Conservation (phyloP, 345 rosid genomes). For the Eucalyptus cladocalyx region DNA sequence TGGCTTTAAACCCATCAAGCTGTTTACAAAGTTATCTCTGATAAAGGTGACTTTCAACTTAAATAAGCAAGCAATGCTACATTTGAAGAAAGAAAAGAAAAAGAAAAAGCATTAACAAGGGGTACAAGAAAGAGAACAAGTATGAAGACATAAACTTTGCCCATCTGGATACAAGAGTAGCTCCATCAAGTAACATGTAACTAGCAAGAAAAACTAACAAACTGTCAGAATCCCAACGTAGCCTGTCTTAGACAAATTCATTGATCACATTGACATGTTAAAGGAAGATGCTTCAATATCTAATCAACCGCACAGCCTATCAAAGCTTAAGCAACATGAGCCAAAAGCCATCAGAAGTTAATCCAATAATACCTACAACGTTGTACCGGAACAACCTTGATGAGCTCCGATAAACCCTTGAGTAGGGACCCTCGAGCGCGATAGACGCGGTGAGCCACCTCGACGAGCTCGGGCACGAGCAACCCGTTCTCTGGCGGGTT, state of each 20-base stretch:
- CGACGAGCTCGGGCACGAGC: constrained; percentile 58
- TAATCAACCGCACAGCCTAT: background rate
- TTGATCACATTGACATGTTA: background rate
- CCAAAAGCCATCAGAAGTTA: background rate
- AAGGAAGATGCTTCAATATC: background rate
- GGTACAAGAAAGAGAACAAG: background rate
- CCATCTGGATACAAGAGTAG: background rate
- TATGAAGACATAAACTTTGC: background rate
- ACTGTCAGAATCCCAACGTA: background rate
- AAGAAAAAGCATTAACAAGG: background rate
- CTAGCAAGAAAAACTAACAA: background rate
- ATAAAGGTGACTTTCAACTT: background rate
- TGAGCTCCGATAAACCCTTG: constrained; percentile 41
- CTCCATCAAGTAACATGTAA: background rate
- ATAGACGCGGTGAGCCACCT: constrained; percentile 53
- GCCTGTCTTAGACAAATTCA: background rate
- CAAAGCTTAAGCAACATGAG: background rate
- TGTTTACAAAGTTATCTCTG: background rate
- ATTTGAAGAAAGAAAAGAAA: background rate
- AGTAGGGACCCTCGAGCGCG: constrained; percentile 36
- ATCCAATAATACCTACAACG: constrained; percentile 44
- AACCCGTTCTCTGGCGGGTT: constrained; percentile 73
- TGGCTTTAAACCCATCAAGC: background rate
- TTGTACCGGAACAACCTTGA: constrained; percentile 33
- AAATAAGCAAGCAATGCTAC: background rate